A percentile compares a stretch with the other conserved stretches of the same genome.
Evolutionary conservation across 352 stramenopile species (phyloP).

Genomic region (Pythium oligandrum): DNA sequence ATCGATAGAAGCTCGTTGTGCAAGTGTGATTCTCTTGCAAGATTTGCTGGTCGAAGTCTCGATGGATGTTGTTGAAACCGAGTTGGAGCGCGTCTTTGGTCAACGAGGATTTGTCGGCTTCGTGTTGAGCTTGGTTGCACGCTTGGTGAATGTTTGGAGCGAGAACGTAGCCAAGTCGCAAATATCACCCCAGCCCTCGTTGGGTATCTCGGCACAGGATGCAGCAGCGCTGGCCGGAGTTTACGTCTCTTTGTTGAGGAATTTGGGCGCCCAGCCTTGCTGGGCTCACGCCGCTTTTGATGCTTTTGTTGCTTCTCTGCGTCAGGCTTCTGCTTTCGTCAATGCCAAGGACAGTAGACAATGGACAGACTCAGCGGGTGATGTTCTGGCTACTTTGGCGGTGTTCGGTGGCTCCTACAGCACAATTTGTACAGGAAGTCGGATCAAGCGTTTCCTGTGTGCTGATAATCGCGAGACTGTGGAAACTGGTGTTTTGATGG

Average conservation of each 20-base stretch:
- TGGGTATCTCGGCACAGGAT: constrained; percentile 42
- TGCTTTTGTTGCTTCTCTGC: too few species aligned
- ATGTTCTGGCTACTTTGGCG: constrained; percentile 35
- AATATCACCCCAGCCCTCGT: constrained; percentile 17
- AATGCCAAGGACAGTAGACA: too few species aligned
- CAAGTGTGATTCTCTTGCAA: constrained; percentile 36
- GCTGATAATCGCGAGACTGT: constrained; percentile 70
- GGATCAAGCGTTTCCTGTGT: constrained; percentile 64
- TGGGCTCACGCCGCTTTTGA: too few species aligned
- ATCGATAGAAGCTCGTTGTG: constrained; percentile 47
- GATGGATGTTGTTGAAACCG: constrained; percentile 27
- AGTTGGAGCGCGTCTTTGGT: constrained; percentile 27
- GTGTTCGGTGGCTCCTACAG: constrained; percentile 55
- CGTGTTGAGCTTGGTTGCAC: too few species aligned
- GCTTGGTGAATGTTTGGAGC: too few species aligned
- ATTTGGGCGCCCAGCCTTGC: constrained; percentile 1
- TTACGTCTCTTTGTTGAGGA: constrained; percentile 50
- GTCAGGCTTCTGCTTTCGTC: too few species aligned
- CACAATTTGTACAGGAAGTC: constrained; percentile 40
- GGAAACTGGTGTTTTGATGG: constrained; percentile 60
- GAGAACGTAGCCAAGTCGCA: not conserved
- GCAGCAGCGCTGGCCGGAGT: constrained; percentile 30
- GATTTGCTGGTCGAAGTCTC: constrained; percentile 30
- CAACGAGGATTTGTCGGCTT: too few species aligned
- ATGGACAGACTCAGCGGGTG: not conserved